Evolutionary conservation across 2,329 filamentous ascomycete species (phyloP), one percentile per base, ranked within the genome.

Genomic region (Nigrospora sphaerica): DNA sequence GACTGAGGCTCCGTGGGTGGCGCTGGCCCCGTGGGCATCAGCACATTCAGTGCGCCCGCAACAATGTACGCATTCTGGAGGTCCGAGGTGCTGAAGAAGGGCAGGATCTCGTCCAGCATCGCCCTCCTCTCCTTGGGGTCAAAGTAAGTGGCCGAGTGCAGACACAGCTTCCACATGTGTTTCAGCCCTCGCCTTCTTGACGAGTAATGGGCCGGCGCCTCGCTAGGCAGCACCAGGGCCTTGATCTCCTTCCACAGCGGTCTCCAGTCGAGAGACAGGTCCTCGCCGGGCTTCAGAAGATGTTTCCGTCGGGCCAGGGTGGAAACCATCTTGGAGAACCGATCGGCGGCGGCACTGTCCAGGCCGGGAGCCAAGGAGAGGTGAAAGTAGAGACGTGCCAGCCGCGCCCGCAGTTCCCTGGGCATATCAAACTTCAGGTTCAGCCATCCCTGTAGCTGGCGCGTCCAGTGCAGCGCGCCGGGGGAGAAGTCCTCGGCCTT

Each of bases 381-480:
- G 69, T 95, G 90, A 68, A 95, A 98, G 70, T 96, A 98, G 34
- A 98, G 76, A 69, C 85, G 87, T 31, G 93, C 87, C 31, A 98
- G 79, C 65, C 81, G 88, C 42, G 90, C 83, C 48, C 95, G 80
- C 55, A 91, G 83, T 62, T 86, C 84, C 57, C 88, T 82, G 41
- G 89, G 88, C 63, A 95, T 89, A 69, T 98, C 92, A 63, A 98
- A 98, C 74, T 98, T 98, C 67, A 98, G 81, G 45, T 86, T 87
- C 54, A 98, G 76, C 93, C 95, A 98, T 67, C 86, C 88, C 62
- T 91, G 83, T 41, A 98, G 83, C 77, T 98, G 93, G 55, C 92
- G 83, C 14, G 93, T 96, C 93, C 93, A 98, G 68, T 98, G 92
- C 50, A 95, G 76, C 28, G 92, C 93, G 32, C 93, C 93, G 0